These are phyloP conservation scores for Cytospora leucostoma DNA, from an alignment of 2,329 filamentous ascomycete species.

Conservation along the genomic window DNA sequence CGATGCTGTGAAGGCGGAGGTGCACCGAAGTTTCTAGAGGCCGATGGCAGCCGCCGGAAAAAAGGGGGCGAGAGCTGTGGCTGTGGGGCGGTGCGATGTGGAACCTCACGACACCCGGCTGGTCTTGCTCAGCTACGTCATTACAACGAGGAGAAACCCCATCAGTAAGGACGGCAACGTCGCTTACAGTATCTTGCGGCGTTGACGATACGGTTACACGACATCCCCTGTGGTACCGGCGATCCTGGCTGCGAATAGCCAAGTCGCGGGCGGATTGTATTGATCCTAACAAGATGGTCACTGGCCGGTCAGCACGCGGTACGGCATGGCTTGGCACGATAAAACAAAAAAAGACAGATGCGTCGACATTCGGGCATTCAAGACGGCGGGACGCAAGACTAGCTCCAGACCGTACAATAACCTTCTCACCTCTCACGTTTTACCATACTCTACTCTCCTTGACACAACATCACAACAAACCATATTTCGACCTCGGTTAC, in stretches of 20 bases:
- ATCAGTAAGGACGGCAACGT: conserved; percentile 11
- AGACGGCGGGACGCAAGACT: conserved; percentile 9
- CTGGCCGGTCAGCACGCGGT: conserved; percentile 22
- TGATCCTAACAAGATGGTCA: conserved; percentile 8
- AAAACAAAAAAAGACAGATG: conserved; percentile 7
- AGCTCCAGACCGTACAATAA: not conserved
- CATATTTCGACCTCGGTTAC: not conserved
- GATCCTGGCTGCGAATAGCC: conserved; percentile 18
- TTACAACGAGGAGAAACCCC: conserved; percentile 1
- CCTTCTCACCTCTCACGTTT: conserved; percentile 8
- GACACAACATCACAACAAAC: conserved; percentile 5
- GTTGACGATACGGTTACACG: conserved; percentile 24
- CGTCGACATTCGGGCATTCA: conserved; percentile 3
- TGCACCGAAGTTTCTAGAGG: conserved; percentile 1
- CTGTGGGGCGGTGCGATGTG: conserved; percentile 22
- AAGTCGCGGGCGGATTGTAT: conserved; percentile 18
- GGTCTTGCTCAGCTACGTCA: conserved; percentile 20
- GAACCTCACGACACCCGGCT: conserved; percentile 19
- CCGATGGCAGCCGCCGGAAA: conserved; percentile 10
- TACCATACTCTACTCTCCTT: conserved; percentile 4
- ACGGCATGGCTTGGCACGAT: not conserved
- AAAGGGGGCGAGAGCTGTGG: conserved; percentile 13
- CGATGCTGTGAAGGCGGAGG: not conserved
- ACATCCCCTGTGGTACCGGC: conserved; percentile 31
- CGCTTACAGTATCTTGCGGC: conserved; percentile 11